phyloP scores from a whole-genome alignment of 2,329 filamentous ascomycete species.

The Coleophoma eucalyptorum region DNA sequence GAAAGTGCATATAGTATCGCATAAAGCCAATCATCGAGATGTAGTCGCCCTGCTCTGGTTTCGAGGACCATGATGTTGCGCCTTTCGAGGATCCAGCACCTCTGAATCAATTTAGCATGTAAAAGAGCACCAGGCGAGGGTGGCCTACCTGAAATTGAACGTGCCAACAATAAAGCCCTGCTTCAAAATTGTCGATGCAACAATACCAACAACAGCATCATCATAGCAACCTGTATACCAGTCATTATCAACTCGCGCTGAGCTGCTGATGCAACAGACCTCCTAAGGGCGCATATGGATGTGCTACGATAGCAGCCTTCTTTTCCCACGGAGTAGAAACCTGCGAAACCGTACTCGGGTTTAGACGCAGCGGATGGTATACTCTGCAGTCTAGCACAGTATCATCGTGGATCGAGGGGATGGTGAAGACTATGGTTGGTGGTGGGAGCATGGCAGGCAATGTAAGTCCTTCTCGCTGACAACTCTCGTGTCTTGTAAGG shows the following conservation, averaged over 20 bases:
- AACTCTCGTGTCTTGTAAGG: slow-evolving; percentile 13
- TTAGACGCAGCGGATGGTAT: slow-evolving; percentile 61
- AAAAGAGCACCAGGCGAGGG: neutral
- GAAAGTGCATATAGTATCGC: slow-evolving; percentile 63
- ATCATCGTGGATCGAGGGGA: slow-evolving; percentile 82
- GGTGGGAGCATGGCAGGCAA: slow-evolving; percentile 44
- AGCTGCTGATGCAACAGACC: slow-evolving; percentile 36
- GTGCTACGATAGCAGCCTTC: slow-evolving; percentile 68
- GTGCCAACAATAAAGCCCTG: slow-evolving; percentile 75
- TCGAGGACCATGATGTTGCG: slow-evolving; percentile 82
- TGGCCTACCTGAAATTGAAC: slow-evolving; percentile 80
- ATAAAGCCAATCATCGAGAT: slow-evolving; percentile 78
- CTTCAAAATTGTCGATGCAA: slow-evolving; percentile 55
- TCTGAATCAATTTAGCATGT: slow-evolving; percentile 39
- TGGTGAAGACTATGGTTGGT: slow-evolving; percentile 63
- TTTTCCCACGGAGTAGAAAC: slow-evolving; percentile 27
- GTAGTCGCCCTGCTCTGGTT: slow-evolving; percentile 79
- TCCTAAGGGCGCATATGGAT: slow-evolving; percentile 87
- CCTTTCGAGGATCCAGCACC: slow-evolving; percentile 74
- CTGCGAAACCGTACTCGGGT: slow-evolving; percentile 13
- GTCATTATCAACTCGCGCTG: too few species aligned
- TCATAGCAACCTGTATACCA: slow-evolving; percentile 53
- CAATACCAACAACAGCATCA: slow-evolving; percentile 70
- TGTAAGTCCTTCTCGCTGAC: slow-evolving; percentile 6
- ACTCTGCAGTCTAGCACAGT: slow-evolving; percentile 75